Percentiles rank a stretch among this genome's conserved stretches.
Evolutionary conservation across 305 asterid species (phyloP).

Genomic region (Fraxinus ornus): DNA sequence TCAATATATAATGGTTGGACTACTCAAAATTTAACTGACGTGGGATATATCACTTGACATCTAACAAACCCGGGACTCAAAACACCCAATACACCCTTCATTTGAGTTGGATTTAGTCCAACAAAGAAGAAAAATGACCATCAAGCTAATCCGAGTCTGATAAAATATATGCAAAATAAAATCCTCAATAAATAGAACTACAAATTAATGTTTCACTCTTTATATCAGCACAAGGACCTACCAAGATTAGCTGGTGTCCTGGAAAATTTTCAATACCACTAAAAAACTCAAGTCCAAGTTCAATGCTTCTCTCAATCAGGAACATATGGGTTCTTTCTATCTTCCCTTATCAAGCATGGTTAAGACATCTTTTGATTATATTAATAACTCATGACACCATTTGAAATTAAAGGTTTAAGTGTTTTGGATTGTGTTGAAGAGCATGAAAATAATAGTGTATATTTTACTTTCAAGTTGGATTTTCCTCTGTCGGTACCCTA

Average conservation of each 20-base stretch:
- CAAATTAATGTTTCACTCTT: slow-evolving; percentile 13
- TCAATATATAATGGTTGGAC: too few relatives aligned
- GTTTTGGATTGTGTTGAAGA: slow-evolving; percentile 18
- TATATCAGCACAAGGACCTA: slow-evolving; percentile 23
- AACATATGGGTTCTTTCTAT: neutral
- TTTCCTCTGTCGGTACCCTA: slow-evolving; percentile 17
- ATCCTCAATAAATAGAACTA: neutral
- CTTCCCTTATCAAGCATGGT: neutral
- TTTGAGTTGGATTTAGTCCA: neutral
- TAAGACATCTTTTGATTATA: neutral
- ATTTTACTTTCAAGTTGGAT: slow-evolving; percentile 18
- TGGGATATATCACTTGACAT: too few relatives aligned
- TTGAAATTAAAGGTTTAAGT: neutral
- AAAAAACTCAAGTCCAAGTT: slow-evolving; percentile 31
- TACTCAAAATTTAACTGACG: too few relatives aligned
- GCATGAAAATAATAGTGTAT: slow-evolving; percentile 8
- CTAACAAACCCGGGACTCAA: neutral
- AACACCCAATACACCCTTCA: neutral
- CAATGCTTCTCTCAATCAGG: slow-evolving; percentile 34
- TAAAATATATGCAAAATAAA: neutral
- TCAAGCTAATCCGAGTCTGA: slow-evolving; percentile 16
- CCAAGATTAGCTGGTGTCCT: slow-evolving; percentile 12
- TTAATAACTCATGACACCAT: neutral
- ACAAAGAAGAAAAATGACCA: neutral
- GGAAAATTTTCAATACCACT: slow-evolving; percentile 18